A percentile compares a stretch with the other conserved stretches of the same genome.
These are phyloP conservation scores for Rehmannia glutinosa DNA, from an alignment of 257 asterid genomes.

Conservation along the genomic window DNA sequence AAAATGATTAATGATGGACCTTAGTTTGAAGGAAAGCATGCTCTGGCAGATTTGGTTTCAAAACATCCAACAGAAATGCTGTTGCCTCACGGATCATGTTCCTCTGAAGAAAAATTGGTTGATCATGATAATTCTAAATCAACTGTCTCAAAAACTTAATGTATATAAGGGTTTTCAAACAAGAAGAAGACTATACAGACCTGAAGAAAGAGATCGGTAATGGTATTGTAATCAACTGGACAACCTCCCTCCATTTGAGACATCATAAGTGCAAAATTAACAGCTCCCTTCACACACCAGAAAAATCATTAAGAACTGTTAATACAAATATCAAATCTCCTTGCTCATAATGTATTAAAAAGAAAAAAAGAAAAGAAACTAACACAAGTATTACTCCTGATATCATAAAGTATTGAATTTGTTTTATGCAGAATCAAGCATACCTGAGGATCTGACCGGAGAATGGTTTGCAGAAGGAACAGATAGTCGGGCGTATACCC, in stretches of 20 bases:
- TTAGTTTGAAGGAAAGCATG: conserved; percentile 93
- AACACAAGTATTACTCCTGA: background rate
- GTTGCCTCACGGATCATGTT: conserved; percentile 99
- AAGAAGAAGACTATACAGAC: conserved; percentile 28
- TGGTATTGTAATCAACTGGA: conserved; percentile 96
- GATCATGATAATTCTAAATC: conserved; percentile 5
- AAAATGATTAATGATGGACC: conserved; percentile 37
- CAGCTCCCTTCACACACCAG: conserved; percentile 81
- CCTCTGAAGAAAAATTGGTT: conserved; percentile 51
- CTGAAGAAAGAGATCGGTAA: conserved; percentile 98
- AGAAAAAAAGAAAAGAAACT: background rate
- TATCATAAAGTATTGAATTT: background rate
- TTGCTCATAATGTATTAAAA: background rate
- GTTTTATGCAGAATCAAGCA: conserved; percentile 11
- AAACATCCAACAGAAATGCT: conserved; percentile 93
- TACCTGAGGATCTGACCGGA: conserved; percentile 99
- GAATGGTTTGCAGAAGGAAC: conserved; percentile 97
- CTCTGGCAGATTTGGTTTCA: conserved; percentile 96
- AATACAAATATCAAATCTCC: background rate
- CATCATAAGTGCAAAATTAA: conserved; percentile 99
- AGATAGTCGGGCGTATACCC: conserved; percentile 97
- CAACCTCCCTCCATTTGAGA: conserved; percentile 99
- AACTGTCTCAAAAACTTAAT: background rate
- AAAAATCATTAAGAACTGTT: background rate
- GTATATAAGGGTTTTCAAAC: background rate